These are phyloP conservation scores for Medicago ruthenica DNA, from an alignment of 306 rosid genomes.

Conservation along the genomic window DNA sequence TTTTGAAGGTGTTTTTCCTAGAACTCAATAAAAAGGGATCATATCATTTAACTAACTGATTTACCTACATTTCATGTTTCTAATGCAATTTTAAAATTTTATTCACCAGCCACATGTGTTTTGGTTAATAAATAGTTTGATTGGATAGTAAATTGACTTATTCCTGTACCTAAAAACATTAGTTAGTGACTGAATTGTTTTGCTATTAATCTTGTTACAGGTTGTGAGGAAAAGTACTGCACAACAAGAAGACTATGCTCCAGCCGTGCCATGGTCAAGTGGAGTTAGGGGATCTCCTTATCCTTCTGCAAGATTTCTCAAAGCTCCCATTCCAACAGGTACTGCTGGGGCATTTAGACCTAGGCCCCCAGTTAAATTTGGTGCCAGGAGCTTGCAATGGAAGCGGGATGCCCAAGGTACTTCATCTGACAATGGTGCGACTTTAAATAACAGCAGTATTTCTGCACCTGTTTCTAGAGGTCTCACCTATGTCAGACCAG, in stretches of 20 bases:
- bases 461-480: slow-evolving; percentile 61
- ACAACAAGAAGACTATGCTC: slow-evolving; percentile 53
- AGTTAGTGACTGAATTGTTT: slow-evolving; percentile 6
- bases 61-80: not conserved
- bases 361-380: slow-evolving; percentile 61
- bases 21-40: too few species aligned
- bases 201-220: slow-evolving; percentile 51
- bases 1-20: too few species aligned
- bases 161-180: not conserved
- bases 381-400: slow-evolving; percentile 92
- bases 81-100: slow-evolving; percentile 5
- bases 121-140: not conserved
- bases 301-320: slow-evolving; percentile 62
- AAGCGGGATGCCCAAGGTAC: slow-evolving; percentile 69
- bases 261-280: slow-evolving; percentile 63
- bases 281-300: slow-evolving; percentile 55
- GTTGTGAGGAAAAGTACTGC: slow-evolving; percentile 73
- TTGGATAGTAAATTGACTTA: slow-evolving; percentile 1
- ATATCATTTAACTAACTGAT: not conserved
- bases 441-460: slow-evolving; percentile 43
- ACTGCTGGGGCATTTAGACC: slow-evolving; percentile 63
- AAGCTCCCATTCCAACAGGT: slow-evolving; percentile 64
- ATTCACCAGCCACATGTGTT: slow-evolving; percentile 1
- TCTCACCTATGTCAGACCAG: slow-evolving; percentile 79
- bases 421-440: slow-evolving; percentile 47